Base-by-base conservation (phyloP, 345 rosid genomes). In the Salix caprea region DNA sequence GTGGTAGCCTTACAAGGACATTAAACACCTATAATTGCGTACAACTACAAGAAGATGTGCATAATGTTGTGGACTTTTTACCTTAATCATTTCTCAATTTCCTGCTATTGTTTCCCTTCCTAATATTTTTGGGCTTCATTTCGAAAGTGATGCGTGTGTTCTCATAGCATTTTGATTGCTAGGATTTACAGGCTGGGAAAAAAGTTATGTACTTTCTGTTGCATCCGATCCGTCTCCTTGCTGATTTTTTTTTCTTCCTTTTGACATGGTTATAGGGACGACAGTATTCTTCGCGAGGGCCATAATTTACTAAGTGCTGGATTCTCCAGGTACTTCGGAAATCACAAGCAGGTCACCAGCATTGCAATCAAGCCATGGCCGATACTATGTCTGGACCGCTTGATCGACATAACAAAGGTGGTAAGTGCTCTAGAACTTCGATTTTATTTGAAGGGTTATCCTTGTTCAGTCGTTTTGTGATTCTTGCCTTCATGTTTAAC, bases 321-420 rank as follows among this genome's bases (percentile, higher is more conserved):
- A 69, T 71, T 69, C 42, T 77, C 67, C 70, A 69, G 54, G 69
- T 67, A 16, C 12, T 7, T 61, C 54, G 50, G 44, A 40, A 15
- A 68, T 2, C 74, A 4, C 76, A 67, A 46, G 65, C 36, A n/a
- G 78, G 83, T 82, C 60, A 40, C 11, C 28, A 50, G 10, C 69
- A 32, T 73, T 26, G 23, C 40, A 67, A 71, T 69, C 65, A 64
- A 80, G 82, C 62, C 73, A 90, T 89, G 91, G 88, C 86, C 15
- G 89, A 88, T 74, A 39, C 77, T 46, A 74, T 80, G 88, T 77
- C 90, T 54, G 85, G 81, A 70, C 76, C 81, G 77, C 83, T 81
- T 70, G 90, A 87, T 79, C 86, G 79, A 30, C 78, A 76, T 78
- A 60, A 70, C 79, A 88, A 84, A 85, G 79, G 67, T 1, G 89